phyloP scores from a whole-genome alignment of 2,329 filamentous ascomycete species.

The Diaporthe citriasiana region DNA sequence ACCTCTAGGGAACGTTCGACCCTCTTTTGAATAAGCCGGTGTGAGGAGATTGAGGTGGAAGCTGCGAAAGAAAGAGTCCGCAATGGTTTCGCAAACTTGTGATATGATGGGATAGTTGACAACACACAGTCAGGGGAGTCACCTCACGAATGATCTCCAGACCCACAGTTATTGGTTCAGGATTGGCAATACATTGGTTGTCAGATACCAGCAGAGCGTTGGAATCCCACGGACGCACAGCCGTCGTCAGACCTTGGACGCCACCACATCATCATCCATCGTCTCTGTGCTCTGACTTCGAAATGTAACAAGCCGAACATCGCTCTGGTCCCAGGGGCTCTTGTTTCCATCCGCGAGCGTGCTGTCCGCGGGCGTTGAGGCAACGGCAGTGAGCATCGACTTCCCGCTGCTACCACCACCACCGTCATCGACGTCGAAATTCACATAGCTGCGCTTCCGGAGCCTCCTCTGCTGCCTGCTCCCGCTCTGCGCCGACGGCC shows the following conservation, averaged over 20 bases:
- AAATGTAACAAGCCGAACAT: neutral
- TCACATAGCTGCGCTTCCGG: constrained; percentile 24
- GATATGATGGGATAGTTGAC: neutral
- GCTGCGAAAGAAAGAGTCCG: neutral
- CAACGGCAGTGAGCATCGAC: neutral
- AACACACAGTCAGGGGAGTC: no score
- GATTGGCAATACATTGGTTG: neutral
- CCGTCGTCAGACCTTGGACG: neutral
- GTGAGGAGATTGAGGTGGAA: neutral
- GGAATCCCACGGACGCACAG: neutral
- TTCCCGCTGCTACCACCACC: constrained; percentile 2
- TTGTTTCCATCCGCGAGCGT: neutral
- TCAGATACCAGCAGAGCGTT: neutral
- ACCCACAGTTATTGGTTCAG: neutral
- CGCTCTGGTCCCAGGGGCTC: neutral
- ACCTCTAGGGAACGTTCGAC: accelerated
- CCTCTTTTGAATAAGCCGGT: neutral
- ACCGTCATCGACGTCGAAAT: constrained; percentile 5
- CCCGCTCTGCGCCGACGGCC: neutral
- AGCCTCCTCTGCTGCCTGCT: constrained; percentile 6
- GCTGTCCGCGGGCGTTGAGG: neutral
- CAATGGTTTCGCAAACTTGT: neutral
- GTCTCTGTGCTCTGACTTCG: neutral
- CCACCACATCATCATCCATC: neutral
- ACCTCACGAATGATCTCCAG: neutral